Percentiles rank a stretch among this genome's conserved stretches.
Conservation (phyloP, 2,329 filamentous ascomycete genomes). For the Colletotrichum sp. region DNA sequence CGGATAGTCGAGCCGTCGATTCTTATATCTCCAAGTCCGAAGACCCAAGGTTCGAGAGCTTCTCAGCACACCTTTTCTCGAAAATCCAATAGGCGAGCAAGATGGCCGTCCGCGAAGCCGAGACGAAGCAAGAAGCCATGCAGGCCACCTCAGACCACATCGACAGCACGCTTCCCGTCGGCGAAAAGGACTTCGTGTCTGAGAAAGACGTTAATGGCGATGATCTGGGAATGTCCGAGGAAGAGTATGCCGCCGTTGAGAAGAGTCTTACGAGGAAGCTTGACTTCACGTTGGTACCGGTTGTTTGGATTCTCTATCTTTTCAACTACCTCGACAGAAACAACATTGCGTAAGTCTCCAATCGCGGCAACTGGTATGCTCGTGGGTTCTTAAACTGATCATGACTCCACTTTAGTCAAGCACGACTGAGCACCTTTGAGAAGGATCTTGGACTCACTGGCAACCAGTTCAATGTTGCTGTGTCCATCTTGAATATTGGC, state of each 20-base stretch:
- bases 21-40: not conserved
- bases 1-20: not conserved
- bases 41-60: too few relatives aligned
- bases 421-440: not conserved
- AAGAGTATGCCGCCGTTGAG: not conserved
- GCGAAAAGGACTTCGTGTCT: not conserved
- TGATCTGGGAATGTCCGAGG: not conserved
- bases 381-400: not conserved
- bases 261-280: conserved; percentile 23
- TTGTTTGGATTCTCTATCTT: conserved; percentile 5
- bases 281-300: conserved; percentile 25
- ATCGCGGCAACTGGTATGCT: not conserved
- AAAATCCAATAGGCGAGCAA: not conserved
- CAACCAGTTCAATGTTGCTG: not conserved
- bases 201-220: not conserved
- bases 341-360: conserved; percentile 15
- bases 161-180: not conserved
- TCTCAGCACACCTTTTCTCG: not conserved
- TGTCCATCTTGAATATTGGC: not conserved
- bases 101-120: not conserved
- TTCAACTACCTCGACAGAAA: conserved; percentile 11
- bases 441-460: not conserved
- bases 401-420: not conserved
- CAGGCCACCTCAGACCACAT: not conserved
- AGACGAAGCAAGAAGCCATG: not conserved